A percentile compares a stretch with the other conserved stretches of the same genome.
phyloP scores from a whole-genome alignment of 345 rosid species.

The Linum trigynum region DNA sequence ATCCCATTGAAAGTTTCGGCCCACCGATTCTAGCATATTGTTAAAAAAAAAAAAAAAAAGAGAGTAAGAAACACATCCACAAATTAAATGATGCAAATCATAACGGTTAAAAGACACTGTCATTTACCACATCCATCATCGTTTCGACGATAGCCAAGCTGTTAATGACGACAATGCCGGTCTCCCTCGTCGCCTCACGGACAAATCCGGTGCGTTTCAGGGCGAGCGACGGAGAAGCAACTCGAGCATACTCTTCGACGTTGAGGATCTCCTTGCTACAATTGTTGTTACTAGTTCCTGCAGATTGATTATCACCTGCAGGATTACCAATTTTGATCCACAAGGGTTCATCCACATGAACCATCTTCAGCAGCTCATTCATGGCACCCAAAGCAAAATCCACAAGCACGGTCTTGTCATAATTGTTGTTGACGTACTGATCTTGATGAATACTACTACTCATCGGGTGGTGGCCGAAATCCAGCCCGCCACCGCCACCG shows the following conservation, averaged over 20 bases:
- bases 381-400: slow-evolving; percentile 50
- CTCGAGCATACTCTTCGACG: slow-evolving; percentile 42
- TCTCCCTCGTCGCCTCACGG: slow-evolving; percentile 50
- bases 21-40: slow-evolving; percentile 47
- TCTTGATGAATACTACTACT: not conserved
- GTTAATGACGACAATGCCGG: slow-evolving; percentile 38
- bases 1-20: slow-evolving; percentile 47
- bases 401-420: slow-evolving; percentile 31
- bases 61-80: not conserved
- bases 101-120: not conserved
- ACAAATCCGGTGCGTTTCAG: slow-evolving; percentile 26
- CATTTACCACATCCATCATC: slow-evolving; percentile 63
- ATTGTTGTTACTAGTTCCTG: no score
- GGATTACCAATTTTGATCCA: slow-evolving; percentile 33
- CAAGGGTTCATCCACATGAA: slow-evolving; percentile 32
- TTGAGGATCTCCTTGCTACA: slow-evolving; percentile 35
- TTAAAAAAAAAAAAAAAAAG: not conserved
- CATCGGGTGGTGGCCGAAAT: not conserved
- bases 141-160: slow-evolving; percentile 49
- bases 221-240: slow-evolving; percentile 27
- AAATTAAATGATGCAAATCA: slow-evolving; percentile 1
- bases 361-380: slow-evolving; percentile 54
- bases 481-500: no score
- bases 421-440: not conserved
- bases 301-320: slow-evolving; percentile 17